These are phyloP conservation scores for Bonia amplexicaulis DNA, from an alignment of 176 grass and related monocot genomes.

Conservation along the genomic window DNA sequence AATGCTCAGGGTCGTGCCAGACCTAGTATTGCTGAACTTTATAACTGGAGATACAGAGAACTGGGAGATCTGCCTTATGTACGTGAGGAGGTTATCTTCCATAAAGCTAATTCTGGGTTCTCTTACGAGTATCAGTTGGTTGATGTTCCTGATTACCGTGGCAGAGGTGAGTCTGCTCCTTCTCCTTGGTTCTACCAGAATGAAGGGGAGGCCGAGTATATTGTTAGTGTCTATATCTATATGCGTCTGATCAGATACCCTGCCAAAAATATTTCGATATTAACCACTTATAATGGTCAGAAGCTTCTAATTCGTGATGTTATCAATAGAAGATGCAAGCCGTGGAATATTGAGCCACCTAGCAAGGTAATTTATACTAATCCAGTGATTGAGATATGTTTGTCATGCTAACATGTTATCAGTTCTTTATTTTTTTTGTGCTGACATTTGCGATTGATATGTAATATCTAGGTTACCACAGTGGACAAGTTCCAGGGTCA, in stretches of 20 bases:
- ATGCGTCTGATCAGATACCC: constrained; percentile 93
- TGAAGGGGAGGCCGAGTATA: constrained; percentile 93
- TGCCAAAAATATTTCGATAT: constrained; percentile 87
- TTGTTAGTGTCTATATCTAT: constrained; percentile 97
- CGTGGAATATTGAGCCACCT: constrained; percentile 79
- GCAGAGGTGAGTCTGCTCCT: constrained; percentile 80
- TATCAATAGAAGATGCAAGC: constrained; percentile 81
- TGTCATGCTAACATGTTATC: neutral
- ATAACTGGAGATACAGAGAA: constrained; percentile 98
- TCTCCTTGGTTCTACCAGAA: constrained; percentile 99
- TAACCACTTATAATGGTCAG: constrained; percentile 98
- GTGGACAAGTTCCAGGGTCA: constrained; percentile 99
- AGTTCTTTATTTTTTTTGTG: neutral
- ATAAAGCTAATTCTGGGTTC: constrained; percentile 92
- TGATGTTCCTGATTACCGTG: constrained; percentile 90
- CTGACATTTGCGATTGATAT: constrained; percentile 29
- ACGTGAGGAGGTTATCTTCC: constrained; percentile 72
- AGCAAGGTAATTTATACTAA: constrained; percentile 62
- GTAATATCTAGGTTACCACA: constrained; percentile 56
- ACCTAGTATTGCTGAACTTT: constrained; percentile 77
- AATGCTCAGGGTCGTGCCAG: constrained; percentile 96
- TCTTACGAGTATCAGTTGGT: constrained; percentile 93
- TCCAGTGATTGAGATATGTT: constrained; percentile 18
- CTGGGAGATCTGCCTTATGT: constrained; percentile 88
- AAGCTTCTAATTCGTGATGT: constrained; percentile 99